phyloP scores from a whole-genome alignment of 2,329 filamentous ascomycete genomes.

The Arthrobotrys sphaeroides region DNA sequence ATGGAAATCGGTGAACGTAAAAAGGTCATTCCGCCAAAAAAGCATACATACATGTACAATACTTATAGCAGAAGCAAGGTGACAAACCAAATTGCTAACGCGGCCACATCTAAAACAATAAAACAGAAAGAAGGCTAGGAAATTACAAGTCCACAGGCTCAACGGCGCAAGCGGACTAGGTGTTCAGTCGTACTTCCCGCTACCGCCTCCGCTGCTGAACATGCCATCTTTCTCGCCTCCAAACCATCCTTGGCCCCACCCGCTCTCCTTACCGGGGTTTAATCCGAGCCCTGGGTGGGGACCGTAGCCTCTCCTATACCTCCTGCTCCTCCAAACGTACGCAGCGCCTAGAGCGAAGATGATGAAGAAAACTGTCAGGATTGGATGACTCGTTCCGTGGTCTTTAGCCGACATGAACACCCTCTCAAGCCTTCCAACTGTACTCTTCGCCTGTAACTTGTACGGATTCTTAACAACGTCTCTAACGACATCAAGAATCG shows the following conservation, averaged over 20 bases:
- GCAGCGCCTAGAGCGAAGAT: constrained; percentile 22
- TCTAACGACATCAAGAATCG: constrained; percentile 85
- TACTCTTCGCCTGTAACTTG: constrained; percentile 78
- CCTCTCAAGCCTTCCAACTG: constrained; percentile 76
- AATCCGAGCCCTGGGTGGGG: constrained; percentile 40
- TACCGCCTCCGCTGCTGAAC: constrained; percentile 35
- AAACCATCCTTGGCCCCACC: constrained; percentile 47
- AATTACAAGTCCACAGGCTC: neutral
- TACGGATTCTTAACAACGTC: constrained; percentile 75
- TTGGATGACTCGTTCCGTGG: constrained; percentile 63
- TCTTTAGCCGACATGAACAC: constrained; percentile 67
- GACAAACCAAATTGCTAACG: constrained; percentile 19
- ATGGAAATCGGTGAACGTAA: neutral
- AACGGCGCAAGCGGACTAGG: neutral
- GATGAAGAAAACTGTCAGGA: constrained; percentile 59
- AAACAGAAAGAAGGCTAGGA: neutral
- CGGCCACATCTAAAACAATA: constrained; percentile 26
- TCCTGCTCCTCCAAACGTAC: constrained; percentile 21
- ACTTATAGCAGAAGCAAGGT: constrained; percentile 15
- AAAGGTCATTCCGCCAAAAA: constrained; percentile 13
- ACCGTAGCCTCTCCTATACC: constrained; percentile 10
- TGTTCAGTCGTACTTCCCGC: constrained; percentile 47
- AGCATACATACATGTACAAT: constrained; percentile 30
- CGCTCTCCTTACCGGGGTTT: constrained; percentile 46
- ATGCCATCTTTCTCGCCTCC: constrained; percentile 49